Percentiles rank a stretch among this genome's conserved stretches.
phyloP scores from a whole-genome alignment of 139 green algal genomes.

The Chlorella sp. region DNA sequence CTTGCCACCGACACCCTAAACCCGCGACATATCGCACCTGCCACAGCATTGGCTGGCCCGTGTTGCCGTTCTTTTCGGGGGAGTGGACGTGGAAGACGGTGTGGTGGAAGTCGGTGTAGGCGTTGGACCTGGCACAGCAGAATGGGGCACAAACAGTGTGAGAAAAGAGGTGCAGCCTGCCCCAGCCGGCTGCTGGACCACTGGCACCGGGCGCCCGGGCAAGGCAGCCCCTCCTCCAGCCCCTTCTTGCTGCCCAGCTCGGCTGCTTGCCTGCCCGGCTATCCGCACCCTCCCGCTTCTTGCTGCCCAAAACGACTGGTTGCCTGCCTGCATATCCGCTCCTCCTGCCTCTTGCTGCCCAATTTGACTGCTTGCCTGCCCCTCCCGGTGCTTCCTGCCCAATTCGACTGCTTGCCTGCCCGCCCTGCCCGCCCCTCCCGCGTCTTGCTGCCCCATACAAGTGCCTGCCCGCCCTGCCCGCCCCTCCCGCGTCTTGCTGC shows the following conservation, averaged over 20 bases:
- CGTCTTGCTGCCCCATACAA: conserved; percentile 86
- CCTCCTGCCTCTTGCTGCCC: background rate
- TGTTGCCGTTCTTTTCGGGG: conserved; percentile 76
- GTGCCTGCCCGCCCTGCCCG: too few species aligned
- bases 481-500: too few species aligned
- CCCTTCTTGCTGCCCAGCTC: background rate
- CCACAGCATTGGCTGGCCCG: conserved; percentile 81
- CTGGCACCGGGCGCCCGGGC: background rate
- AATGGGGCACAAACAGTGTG: too few species aligned
- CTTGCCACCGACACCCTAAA: background rate
- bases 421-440: conserved; percentile 82
- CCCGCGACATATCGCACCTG: conserved; percentile 56
- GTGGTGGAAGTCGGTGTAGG: conserved; percentile 99
- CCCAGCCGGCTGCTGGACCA: background rate
- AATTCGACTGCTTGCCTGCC: too few species aligned
- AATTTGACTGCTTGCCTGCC: too few species aligned
- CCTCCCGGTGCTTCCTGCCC: too few species aligned
- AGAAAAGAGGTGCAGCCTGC: too few species aligned
- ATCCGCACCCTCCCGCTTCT: background rate
- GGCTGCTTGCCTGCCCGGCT: background rate
- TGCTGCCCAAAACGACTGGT: too few species aligned
- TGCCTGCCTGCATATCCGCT: background rate
- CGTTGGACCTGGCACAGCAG: conserved; percentile 75
- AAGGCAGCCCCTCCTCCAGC: background rate
- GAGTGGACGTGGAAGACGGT: conserved; percentile 99